phyloP scores from a whole-genome alignment of 345 rosid genomes.

The Camelina laxa region DNA sequence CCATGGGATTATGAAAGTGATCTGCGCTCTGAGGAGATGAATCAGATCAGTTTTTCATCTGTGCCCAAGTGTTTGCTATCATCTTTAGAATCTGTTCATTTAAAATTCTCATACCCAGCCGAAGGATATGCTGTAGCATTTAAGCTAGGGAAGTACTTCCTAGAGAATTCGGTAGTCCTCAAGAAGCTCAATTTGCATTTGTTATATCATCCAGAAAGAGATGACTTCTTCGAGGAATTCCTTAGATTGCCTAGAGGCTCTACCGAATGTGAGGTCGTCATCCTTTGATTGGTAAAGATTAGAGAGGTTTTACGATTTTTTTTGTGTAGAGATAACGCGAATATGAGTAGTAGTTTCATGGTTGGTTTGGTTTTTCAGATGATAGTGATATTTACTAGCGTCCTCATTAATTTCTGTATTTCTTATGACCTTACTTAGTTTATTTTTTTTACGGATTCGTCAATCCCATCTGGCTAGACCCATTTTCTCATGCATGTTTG shows the following conservation, averaged over 20 bases:
- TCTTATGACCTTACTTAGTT: too few species aligned
- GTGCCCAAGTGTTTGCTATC: not conserved
- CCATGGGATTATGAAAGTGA: too few species aligned
- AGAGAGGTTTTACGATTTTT: not conserved
- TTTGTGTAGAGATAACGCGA: not conserved
- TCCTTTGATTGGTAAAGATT: too few species aligned
- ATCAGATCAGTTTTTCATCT: not conserved
- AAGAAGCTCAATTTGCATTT: not conserved
- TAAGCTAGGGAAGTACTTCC: not conserved
- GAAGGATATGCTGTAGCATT: too few species aligned
- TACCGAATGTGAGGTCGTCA: not conserved
- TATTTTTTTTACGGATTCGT: too few species aligned
- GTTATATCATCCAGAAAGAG: not conserved
- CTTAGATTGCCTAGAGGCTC: not conserved
- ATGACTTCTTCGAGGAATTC: not conserved
- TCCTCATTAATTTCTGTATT: too few species aligned
- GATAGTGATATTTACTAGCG: too few species aligned
- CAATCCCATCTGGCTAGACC: too few species aligned
- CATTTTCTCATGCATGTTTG: too few species aligned
- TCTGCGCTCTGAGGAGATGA: not conserved
- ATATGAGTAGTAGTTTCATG: too few species aligned
- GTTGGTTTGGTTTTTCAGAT: too few species aligned
- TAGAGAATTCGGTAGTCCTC: slow-evolving; percentile 7
- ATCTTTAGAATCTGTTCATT: not conserved
- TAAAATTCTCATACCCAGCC: too few species aligned